Evolutionary conservation across 1,284 basidiomycete species (phyloP), one percentile per base, ranked within the genome.

Genomic region (Cryptococcus sp.): DNA sequence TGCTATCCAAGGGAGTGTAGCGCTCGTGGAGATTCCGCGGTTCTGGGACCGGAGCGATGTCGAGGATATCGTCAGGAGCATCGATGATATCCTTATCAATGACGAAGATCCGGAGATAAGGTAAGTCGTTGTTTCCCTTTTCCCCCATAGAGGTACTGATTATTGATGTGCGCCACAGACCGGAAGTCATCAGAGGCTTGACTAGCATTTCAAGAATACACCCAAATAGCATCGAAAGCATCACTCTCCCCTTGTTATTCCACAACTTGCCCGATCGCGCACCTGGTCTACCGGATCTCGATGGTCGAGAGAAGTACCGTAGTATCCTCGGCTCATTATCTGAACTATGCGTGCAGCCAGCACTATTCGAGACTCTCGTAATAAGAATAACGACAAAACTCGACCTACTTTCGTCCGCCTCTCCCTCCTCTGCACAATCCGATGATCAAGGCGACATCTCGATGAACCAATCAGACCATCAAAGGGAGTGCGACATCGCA

Each of bases 291-390:
- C 81, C 85, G 8, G 86, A 85, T n/a, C 78, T 80, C 2, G 63
- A 72, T 0, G 84, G 85, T 35, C 85, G 89, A 38, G 80, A 83
- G 16, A 82, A 82, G 51, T 89, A 86, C 71, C 88, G 90, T 79
- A 83, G 83, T 19, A 85, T 85, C 16, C 84, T 99, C 35, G 81
- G 83, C 1, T 85, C 88, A 3, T 83, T 99, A 25, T 83, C 86
- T 42, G 84, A 82, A 13, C 83, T 99, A 15, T 95, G 92, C 72
- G 76, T 85, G 3, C 85, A 88, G 47, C 83, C 89, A 0, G 83
- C 86, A 22, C 82, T 98, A 25, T 98, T 96, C 76, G 91, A 93
- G 72, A 87, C 83, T 6, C 83, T 98, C 30, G 85, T 92, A 42
- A 84, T 92, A 47, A 86, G 89, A 22, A 80, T 98, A 13, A 85